Conservation (phyloP, 176 grass and related monocot genomes). For the Pontederia paniculata region DNA sequence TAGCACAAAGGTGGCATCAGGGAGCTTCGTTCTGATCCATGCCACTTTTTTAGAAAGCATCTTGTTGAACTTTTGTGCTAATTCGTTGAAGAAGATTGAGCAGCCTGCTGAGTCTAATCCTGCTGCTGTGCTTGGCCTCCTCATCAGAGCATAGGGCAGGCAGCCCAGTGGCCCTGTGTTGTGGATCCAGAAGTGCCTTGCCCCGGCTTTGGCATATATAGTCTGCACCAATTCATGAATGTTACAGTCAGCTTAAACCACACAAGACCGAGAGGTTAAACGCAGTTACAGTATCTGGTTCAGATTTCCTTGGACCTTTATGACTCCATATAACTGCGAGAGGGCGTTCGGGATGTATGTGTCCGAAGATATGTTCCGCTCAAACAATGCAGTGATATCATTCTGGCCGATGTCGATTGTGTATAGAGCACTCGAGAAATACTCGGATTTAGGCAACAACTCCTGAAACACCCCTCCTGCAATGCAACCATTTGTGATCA, state of each 20-base stretch:
- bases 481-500: not conserved
- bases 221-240: slow-evolving; percentile 34
- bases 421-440: slow-evolving; percentile 80
- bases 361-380: slow-evolving; percentile 31
- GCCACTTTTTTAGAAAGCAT: slow-evolving; percentile 50
- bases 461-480: no score
- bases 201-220: slow-evolving; percentile 37
- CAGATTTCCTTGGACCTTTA: slow-evolving; percentile 38
- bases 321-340: slow-evolving; percentile 35
- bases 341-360: slow-evolving; percentile 59
- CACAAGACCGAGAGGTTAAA: no score
- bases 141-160: slow-evolving; percentile 68
- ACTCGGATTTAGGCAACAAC: slow-evolving; percentile 54
- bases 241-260: no score
- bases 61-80: slow-evolving; percentile 53
- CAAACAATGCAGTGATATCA: slow-evolving; percentile 65
- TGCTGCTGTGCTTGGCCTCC: slow-evolving; percentile 15
- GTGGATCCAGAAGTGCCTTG: slow-evolving; percentile 86
- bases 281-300: no score
- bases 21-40: slow-evolving; percentile 36
- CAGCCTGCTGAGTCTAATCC: slow-evolving; percentile 40
- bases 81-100: slow-evolving; percentile 50
- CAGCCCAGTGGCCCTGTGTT: slow-evolving; percentile 86
- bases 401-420: no score
- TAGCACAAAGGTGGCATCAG: slow-evolving; percentile 48